These are phyloP conservation scores for Fusarium xylarioides DNA, from an alignment of 2,329 filamentous ascomycete species.

Conservation along the genomic window DNA sequence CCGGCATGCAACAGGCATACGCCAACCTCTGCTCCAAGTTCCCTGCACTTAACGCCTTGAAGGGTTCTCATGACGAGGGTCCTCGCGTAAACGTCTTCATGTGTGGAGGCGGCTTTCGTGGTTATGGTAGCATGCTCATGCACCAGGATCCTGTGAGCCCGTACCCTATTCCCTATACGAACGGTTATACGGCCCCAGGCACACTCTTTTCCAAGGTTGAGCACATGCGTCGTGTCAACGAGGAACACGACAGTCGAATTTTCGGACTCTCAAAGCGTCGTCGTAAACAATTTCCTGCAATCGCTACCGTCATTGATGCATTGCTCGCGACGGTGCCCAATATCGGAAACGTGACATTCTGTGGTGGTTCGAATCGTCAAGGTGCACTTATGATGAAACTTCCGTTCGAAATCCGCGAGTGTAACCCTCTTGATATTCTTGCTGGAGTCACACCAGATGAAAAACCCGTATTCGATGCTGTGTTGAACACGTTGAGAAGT, in stretches of 20 bases:
- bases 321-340: constrained; percentile 74
- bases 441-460: constrained; percentile 41
- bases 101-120: constrained; percentile 88
- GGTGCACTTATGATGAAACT: constrained; percentile 81
- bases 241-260: constrained; percentile 62
- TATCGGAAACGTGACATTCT: constrained; percentile 81
- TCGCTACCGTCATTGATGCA: constrained; percentile 80
- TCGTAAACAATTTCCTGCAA: constrained; percentile 83
- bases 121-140: constrained; percentile 92
- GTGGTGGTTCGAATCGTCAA: constrained; percentile 87
- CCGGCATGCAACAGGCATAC: constrained; percentile 69
- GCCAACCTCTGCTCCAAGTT: constrained; percentile 59
- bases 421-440: constrained; percentile 67
- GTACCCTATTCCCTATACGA: constrained; percentile 86
- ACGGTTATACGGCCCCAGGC: constrained; percentile 75
- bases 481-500: constrained; percentile 50
- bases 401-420: constrained; percentile 64
- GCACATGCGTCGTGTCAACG: constrained; percentile 62
- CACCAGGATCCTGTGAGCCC: constrained; percentile 75
- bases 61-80: constrained; percentile 47
- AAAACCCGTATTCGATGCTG: constrained; percentile 46
- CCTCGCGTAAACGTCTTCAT: constrained; percentile 77
- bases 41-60: constrained; percentile 56
- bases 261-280: constrained; percentile 84
- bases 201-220: constrained; percentile 66